A percentile compares a stretch with the other conserved stretches of the same genome.
These are phyloP conservation scores for Thalassiosira mediterranea DNA, from an alignment of 352 stramenopile species.

Conservation along the genomic window DNA sequence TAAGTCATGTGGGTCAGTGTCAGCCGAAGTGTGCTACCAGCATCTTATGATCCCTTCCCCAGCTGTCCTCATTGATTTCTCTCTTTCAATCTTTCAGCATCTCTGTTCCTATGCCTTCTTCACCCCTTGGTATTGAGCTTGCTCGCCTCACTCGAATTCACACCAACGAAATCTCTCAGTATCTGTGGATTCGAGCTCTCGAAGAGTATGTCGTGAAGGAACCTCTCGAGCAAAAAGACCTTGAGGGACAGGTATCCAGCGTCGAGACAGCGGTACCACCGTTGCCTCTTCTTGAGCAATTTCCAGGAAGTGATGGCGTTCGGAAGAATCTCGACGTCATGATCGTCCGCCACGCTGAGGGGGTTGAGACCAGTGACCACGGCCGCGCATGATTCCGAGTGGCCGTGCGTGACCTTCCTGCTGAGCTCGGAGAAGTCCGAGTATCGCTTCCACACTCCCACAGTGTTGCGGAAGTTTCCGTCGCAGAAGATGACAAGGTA, in stretches of 20 bases:
- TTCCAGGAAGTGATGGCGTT: constrained; percentile 81
- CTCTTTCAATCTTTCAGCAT: constrained; percentile 3
- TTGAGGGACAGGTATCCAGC: constrained; percentile 86
- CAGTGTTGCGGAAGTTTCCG: constrained; percentile 77
- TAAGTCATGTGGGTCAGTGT: no score
- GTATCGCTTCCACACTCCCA: constrained; percentile 85
- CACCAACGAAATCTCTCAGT: constrained; percentile 81
- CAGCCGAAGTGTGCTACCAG: no score
- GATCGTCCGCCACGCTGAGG: constrained; percentile 72
- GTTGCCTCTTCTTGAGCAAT: constrained; percentile 81
- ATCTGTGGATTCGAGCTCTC: constrained; percentile 83
- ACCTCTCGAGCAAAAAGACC: constrained; percentile 86
- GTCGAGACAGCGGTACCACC: constrained; percentile 87
- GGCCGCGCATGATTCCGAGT: constrained; percentile 67
- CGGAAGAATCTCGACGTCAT: constrained; percentile 68
- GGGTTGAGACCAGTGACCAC: constrained; percentile 75
- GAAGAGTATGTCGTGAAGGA: constrained; percentile 87
- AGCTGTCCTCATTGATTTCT: no score
- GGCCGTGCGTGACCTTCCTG: constrained; percentile 66
- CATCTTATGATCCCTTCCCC: no score
- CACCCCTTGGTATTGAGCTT: constrained; percentile 47
- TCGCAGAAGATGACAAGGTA: constrained; percentile 84
- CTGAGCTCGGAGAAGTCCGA: constrained; percentile 82
- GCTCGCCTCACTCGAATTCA: constrained; percentile 33
- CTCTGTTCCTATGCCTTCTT: constrained; percentile 1